These are phyloP conservation scores for Stagonosporopsis rhizophila DNA, from an alignment of 2,329 filamentous ascomycete species.

Conservation along the genomic window DNA sequence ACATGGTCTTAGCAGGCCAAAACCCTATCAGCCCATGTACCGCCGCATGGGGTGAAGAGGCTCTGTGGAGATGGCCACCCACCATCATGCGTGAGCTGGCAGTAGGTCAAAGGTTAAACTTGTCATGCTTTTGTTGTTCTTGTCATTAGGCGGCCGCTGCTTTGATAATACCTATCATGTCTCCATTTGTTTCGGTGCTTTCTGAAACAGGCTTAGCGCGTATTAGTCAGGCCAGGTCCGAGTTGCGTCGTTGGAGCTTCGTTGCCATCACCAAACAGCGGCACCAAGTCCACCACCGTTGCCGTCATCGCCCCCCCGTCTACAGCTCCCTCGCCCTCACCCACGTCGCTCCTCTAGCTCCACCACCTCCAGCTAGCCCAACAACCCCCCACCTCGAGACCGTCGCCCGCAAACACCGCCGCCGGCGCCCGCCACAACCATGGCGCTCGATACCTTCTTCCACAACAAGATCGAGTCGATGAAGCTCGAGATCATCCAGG, in stretches of 20 bases:
- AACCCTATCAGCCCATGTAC: too few species aligned
- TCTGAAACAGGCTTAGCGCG: neutral
- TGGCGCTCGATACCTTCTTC: constrained; percentile 99
- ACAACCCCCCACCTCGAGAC: neutral
- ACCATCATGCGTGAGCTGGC: too few species aligned
- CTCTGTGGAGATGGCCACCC: too few species aligned
- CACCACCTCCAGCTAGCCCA: neutral
- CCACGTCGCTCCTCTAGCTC: neutral
- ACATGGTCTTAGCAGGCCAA: neutral
- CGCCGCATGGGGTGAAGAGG: too few species aligned
- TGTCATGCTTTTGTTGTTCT: neutral
- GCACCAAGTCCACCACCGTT: neutral
- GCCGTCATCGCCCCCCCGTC: neutral
- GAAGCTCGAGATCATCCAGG: constrained; percentile 99
- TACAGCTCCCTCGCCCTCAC: neutral
- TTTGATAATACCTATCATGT: too few species aligned
- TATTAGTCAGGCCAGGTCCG: neutral
- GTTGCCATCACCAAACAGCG: constrained; percentile 7
- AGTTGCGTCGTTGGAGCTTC: constrained; percentile 14
- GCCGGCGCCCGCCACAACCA: constrained; percentile 60
- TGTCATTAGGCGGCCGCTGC: too few species aligned
- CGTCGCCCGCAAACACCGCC: constrained; percentile 16
- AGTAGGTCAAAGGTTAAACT: too few species aligned
- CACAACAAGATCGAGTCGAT: constrained; percentile 99
- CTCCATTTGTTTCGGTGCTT: neutral